Conservation (phyloP, 2,329 filamentous ascomycete species). For the Penicillium corylophilum region DNA sequence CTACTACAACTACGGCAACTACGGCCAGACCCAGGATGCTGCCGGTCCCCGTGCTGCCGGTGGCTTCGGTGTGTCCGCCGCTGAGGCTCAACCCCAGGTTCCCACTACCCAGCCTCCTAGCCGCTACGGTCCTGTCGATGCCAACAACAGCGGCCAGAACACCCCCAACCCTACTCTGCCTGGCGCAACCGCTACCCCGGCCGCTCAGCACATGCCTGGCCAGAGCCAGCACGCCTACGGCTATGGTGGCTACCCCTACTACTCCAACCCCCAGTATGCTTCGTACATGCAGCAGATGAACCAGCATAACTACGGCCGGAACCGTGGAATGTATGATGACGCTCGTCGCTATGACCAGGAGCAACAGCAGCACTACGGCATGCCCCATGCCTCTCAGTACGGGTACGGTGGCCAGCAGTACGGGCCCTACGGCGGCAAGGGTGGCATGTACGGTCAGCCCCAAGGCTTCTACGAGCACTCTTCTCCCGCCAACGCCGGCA, state of each 20-base stretch:
- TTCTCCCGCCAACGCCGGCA: constrained; percentile 60
- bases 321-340: constrained; percentile 52
- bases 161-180: constrained; percentile 78
- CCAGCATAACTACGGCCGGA: constrained; percentile 47
- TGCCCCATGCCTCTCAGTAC: constrained; percentile 53
- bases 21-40: constrained; percentile 71
- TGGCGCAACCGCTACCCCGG: constrained; percentile 55
- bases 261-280: constrained; percentile 61
- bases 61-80: constrained; percentile 65
- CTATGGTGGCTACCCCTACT: constrained; percentile 62
- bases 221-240: constrained; percentile 57
- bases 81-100: constrained; percentile 59
- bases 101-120: constrained; percentile 73
- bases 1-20: constrained; percentile 70
- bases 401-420: constrained; percentile 54
- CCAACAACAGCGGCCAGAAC: constrained; percentile 85
- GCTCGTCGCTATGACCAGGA: constrained; percentile 51
- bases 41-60: constrained; percentile 72
- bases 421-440: constrained; percentile 55
- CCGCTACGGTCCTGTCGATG: constrained; percentile 64
- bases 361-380: constrained; percentile 22
- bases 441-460: constrained; percentile 63
- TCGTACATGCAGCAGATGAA: constrained; percentile 60
- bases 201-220: constrained; percentile 53
- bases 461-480: constrained; percentile 64